Evolutionary conservation across 2,329 filamentous ascomycete genomes (phyloP), one percentile per base, ranked within the genome.

Genomic region (Diaporthe sp.): DNA sequence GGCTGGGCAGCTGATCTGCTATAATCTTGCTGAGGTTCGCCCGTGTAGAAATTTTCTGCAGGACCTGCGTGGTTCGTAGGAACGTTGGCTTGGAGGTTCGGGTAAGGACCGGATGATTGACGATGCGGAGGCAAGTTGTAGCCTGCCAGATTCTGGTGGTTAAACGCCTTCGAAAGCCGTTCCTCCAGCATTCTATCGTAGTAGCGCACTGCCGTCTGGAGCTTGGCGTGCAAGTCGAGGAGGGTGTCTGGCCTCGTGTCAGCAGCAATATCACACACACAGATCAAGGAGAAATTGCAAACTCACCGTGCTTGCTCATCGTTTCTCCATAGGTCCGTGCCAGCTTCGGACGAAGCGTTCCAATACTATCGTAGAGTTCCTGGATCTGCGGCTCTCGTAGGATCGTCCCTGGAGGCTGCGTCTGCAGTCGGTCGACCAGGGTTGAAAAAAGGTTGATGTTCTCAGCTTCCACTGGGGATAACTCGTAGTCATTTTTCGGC

Each of bases 171-270:
- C 12, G 95, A 97, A 35, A 99, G 88, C 51, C 97, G 92, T 77
- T 99, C 97, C 83, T 99, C 97, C 22, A 99, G 89, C 97, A 99
- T 98, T 53, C 95, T 92, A 83, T 99, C 97, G 81, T 99, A 99
- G 81, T 98, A 98, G 44, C 97, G 92, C 7, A 99, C 97, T 35
- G 98, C 97, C 0, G 96, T 98, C 0, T 96, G 97, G 32, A 99
- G 87, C 82, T 99, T 99, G 25, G 95, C 94, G 81, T 99, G 97
- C 0, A 99, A 87, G 82, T 99, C 97, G 32, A 98, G 90, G 13
- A 99, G 88, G 0, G 96, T 97, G 82, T 99, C 96, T 97, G 76
- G 30, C 9, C 10, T 39, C 22, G 12, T 77, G 63, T 68, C 47
- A 68, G 63, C 79, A 89, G 84, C 61, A 71, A 74, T 50, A n/a